phyloP scores from a whole-genome alignment of 305 asterid species.

The Salvia sclarea region DNA sequence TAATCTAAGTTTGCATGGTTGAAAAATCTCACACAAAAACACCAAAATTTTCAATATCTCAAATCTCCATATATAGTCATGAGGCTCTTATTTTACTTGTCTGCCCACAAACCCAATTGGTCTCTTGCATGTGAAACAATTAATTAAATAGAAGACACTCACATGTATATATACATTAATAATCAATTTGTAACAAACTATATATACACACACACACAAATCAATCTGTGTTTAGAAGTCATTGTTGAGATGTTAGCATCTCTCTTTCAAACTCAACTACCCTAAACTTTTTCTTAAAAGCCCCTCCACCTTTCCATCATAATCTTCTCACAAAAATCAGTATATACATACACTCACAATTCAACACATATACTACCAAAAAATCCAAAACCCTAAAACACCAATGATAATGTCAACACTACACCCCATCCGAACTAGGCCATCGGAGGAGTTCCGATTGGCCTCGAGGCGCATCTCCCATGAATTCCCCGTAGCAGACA shows the following conservation, averaged over 20 bases:
- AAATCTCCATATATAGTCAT: not conserved
- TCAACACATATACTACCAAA: not conserved
- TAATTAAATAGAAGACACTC: not conserved
- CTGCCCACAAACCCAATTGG: not conserved
- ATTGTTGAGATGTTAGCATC: constrained; percentile 19
- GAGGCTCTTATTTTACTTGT: not conserved
- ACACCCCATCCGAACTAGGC: constrained; percentile 37
- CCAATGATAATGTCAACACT: constrained; percentile 31
- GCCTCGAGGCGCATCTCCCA: constrained; percentile 27
- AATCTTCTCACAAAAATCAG: not conserved
- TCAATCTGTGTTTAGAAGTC: constrained; percentile 28
- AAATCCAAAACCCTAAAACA: not conserved
- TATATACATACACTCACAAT: not conserved
- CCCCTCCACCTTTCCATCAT: not conserved
- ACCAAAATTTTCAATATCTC: constrained; percentile 8
- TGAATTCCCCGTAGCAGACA: constrained; percentile 27
- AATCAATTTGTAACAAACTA: not conserved
- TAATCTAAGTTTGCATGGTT: not conserved
- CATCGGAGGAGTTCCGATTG: constrained; percentile 29
- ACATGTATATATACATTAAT: not conserved
- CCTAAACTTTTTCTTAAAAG: constrained; percentile 22
- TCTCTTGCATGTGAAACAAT: constrained; percentile 27
- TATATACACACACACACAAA: not conserved
- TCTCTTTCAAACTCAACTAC: constrained; percentile 35
- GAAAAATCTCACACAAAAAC: not conserved